A percentile compares a stretch with the other conserved stretches of the same genome.
phyloP scores from a whole-genome alignment of 2,329 filamentous ascomycete genomes.

The Colletotrichum gloeosporioides region DNA sequence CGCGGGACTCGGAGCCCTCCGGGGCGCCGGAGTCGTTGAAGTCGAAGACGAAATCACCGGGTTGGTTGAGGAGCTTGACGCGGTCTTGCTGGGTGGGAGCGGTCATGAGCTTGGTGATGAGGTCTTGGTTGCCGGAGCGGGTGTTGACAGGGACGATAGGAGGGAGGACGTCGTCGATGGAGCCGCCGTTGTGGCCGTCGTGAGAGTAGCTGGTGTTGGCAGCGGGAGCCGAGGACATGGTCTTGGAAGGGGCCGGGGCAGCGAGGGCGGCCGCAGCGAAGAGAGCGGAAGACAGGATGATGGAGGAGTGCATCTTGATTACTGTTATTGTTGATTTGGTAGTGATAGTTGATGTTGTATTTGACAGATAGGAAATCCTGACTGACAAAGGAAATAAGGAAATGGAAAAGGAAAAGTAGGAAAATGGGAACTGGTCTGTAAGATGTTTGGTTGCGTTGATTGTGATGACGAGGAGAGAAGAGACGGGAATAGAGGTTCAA shows the following conservation, averaged over 20 bases:
- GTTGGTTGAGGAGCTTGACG: conserved; percentile 35
- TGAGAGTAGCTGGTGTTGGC: background rate
- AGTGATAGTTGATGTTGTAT: background rate
- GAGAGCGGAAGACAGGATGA: conserved; percentile 17
- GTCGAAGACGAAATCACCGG: conserved; percentile 47
- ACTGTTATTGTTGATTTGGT: background rate
- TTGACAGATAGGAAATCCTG: background rate
- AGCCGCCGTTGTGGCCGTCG: background rate
- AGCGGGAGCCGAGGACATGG: background rate
- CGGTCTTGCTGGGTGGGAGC: conserved; percentile 33
- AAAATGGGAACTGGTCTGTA: background rate
- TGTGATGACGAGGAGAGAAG: background rate
- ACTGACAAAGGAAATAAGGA: conserved; percentile 1
- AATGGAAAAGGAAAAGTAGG: background rate
- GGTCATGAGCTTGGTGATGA: conserved; percentile 49
- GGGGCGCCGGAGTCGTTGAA: conserved; percentile 35
- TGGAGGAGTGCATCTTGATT: conserved; percentile 19
- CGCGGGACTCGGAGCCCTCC: conserved; percentile 20
- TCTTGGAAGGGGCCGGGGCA: conserved; percentile 1
- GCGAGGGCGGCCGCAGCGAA: conserved; percentile 21
- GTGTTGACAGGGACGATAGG: conserved; percentile 44
- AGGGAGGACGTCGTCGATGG: conserved; percentile 28
- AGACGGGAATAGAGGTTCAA: too few species aligned
- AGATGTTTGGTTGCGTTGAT: background rate
- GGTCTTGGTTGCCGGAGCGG: conserved; percentile 48